phyloP scores from a whole-genome alignment of 2,329 filamentous ascomycete species.

The Hysterium pulicare region DNA sequence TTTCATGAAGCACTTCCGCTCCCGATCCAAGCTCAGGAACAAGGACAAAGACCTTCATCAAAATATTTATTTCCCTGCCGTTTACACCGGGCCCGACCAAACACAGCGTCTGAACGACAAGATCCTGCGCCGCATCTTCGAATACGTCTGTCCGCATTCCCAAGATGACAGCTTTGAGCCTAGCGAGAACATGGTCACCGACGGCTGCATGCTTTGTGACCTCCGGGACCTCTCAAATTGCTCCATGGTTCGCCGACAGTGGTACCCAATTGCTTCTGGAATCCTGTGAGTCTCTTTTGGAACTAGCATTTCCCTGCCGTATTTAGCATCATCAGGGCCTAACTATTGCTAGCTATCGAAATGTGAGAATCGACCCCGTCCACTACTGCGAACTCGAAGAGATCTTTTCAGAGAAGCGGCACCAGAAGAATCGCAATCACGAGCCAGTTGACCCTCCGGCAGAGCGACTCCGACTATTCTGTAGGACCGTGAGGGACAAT shows the following conservation, averaged over 20 bases:
- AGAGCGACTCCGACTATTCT: conserved; percentile 72
- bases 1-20: conserved; percentile 49
- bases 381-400: conserved; percentile 92
- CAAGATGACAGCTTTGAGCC: conserved; percentile 68
- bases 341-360: conserved; percentile 64
- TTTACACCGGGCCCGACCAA: conserved; percentile 41
- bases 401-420: conserved; percentile 70
- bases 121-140: conserved; percentile 75
- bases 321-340: no score
- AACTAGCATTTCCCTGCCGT: no score
- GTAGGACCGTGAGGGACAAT: conserved; percentile 77
- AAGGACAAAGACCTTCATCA: conserved; percentile 23
- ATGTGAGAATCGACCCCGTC: conserved; percentile 87
- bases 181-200: conserved; percentile 74
- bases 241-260: conserved; percentile 68
- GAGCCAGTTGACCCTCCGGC: conserved; percentile 77
- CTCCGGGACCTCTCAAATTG: conserved; percentile 83
- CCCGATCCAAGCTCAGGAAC: conserved; percentile 39
- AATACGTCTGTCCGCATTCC: conserved; percentile 78
- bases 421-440: conserved; percentile 57
- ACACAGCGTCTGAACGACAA: conserved; percentile 57
- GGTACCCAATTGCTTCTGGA: conserved; percentile 58
- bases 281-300: conserved; percentile 61
- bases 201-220: conserved; percentile 91
- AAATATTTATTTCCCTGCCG: conserved; percentile 25